phyloP scores from a whole-genome alignment of 1,139 yeast species.

The Lizanozyma gosingica region DNA sequence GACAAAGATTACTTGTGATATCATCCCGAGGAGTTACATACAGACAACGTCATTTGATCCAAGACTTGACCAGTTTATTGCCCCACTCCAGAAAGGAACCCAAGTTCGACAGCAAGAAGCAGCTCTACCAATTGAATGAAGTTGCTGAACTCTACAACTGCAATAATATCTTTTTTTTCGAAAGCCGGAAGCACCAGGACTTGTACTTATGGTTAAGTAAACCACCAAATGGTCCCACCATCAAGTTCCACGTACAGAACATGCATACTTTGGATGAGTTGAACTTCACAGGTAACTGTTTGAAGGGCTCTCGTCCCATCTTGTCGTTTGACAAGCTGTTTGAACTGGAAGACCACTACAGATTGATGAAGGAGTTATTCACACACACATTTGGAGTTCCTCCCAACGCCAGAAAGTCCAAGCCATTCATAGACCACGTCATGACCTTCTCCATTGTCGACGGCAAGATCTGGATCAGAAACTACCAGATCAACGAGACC shows the following conservation, averaged over 20 bases:
- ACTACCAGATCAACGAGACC: constrained; percentile 83
- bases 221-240: constrained; percentile 97
- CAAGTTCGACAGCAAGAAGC: constrained; percentile 87
- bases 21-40: constrained; percentile 92
- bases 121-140: constrained; percentile 81
- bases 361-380: constrained; percentile 76
- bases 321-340: constrained; percentile 81
- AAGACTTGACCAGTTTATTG: constrained; percentile 67
- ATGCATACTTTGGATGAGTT: constrained; percentile 94
- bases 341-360: constrained; percentile 52
- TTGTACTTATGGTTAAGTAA: constrained; percentile 90
- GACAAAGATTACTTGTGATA: constrained; percentile 76
- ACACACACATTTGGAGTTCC: constrained; percentile 92
- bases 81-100: constrained; percentile 98
- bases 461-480: constrained; percentile 91
- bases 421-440: constrained; percentile 93
- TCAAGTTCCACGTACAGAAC: constrained; percentile 89
- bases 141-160: constrained; percentile 96
- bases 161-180: constrained; percentile 89
- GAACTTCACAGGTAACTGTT: constrained; percentile 92
- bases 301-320: constrained; percentile 94
- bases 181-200: constrained; percentile 94
- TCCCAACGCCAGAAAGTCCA: constrained; percentile 85
- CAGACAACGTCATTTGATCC: constrained; percentile 91
- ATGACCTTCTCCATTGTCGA: constrained; percentile 90